Conservation (phyloP, 192 early-diverging fungal genomes). For the Backusella mclennaniae region DNA sequence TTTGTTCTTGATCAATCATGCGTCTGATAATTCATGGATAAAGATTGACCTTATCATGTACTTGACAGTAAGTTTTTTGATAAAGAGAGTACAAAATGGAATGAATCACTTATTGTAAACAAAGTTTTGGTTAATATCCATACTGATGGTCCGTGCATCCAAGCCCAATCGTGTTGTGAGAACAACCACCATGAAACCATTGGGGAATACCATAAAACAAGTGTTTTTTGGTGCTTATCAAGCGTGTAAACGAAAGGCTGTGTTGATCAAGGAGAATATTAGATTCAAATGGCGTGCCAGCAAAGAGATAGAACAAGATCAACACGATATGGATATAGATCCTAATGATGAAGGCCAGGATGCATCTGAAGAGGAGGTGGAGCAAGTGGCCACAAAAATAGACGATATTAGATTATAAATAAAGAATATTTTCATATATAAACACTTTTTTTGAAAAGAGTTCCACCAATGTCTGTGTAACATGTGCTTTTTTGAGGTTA, state of each 20-base stretch:
- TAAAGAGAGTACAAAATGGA: neutral
- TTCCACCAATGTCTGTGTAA: neutral
- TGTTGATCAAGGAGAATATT: neutral
- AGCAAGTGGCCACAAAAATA: neutral
- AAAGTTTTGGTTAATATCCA: neutral
- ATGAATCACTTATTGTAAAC: neutral
- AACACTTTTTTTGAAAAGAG: neutral
- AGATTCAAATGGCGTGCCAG: neutral
- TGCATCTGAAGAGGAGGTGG: neutral
- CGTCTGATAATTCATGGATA: neutral
- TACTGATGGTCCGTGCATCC: neutral
- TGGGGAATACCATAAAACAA: neutral
- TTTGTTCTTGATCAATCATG: neutral
- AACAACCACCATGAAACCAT: neutral
- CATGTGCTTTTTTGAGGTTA: neutral
- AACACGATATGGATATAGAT: neutral
- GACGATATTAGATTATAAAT: neutral
- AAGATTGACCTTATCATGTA: neutral
- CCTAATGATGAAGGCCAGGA: neutral
- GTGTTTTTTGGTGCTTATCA: neutral
- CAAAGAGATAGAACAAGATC: neutral
- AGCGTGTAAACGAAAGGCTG: neutral
- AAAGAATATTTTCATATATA: neutral
- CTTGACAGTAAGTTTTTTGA: neutral
- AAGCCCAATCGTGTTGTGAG: neutral